Evolutionary conservation across 192 early-diverging fungal species (phyloP).

Genomic region (Backusella macrospora): DNA sequence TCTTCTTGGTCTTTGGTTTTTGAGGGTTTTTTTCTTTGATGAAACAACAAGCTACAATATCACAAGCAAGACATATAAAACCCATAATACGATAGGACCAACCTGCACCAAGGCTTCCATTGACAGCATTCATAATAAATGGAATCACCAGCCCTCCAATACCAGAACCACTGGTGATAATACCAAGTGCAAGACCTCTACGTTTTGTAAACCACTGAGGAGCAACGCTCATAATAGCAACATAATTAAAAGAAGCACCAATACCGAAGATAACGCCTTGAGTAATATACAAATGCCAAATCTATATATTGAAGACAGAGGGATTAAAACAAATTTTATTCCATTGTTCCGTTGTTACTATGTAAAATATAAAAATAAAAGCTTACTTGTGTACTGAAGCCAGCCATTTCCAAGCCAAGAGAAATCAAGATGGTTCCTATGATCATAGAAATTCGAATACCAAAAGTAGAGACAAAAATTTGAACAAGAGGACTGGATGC

Average conservation of each 20-base stretch:
- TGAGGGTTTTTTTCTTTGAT: constrained; percentile 20
- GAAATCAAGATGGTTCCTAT: constrained; percentile 12
- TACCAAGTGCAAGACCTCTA: constrained; percentile 57
- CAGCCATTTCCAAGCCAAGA: constrained; percentile 25
- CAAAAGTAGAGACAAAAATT: constrained; percentile 14
- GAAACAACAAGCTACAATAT: constrained; percentile 6
- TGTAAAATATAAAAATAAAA: too few species aligned
- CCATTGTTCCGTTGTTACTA: too few species aligned
- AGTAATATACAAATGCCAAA: constrained; percentile 63
- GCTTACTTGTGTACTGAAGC: constrained; percentile 32
- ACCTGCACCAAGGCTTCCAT: constrained; percentile 52
- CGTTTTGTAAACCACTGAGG: constrained; percentile 60
- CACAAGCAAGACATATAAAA: constrained; percentile 20
- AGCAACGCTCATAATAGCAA: constrained; percentile 33
- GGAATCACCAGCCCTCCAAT: constrained; percentile 70
- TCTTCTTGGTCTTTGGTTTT: constrained; percentile 7
- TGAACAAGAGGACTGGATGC: constrained; percentile 26
- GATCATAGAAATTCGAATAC: constrained; percentile 10
- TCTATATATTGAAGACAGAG: too few species aligned
- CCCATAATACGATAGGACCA: constrained; percentile 48
- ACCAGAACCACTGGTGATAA: constrained; percentile 64
- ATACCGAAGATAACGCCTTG: constrained; percentile 60
- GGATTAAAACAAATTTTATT: too few species aligned
- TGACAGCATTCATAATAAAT: constrained; percentile 56
- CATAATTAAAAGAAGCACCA: constrained; percentile 39